These are phyloP conservation scores for Schizosaccharomyces osmophilus DNA, from an alignment of 805 yeast species.

Conservation along the genomic window DNA sequence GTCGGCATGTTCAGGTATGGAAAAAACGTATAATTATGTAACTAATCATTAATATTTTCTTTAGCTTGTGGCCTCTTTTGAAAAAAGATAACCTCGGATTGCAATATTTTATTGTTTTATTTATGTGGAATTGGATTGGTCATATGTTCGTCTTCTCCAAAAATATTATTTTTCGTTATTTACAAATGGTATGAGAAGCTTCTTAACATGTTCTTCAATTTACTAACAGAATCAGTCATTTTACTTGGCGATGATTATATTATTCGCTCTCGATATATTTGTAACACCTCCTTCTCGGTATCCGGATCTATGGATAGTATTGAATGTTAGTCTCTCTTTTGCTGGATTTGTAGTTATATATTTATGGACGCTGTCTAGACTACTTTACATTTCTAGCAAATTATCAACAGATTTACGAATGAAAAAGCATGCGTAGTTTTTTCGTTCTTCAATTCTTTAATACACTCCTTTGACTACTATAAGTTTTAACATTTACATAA, in stretches of 20 bases:
- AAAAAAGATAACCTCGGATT: conserved; percentile 46
- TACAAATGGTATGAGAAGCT: conserved; percentile 18
- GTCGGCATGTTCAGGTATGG: conserved; percentile 37
- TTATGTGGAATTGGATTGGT: conserved; percentile 64
- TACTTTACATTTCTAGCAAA: not conserved
- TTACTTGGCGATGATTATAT: conserved; percentile 13
- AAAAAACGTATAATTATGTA: not conserved
- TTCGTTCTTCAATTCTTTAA: not conserved
- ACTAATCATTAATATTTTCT: not conserved
- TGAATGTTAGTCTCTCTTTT: conserved; percentile 50
- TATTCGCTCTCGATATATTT: conserved; percentile 31
- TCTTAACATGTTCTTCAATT: conserved; percentile 11
- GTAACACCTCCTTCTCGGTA: conserved; percentile 17
- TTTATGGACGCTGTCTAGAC: conserved; percentile 32
- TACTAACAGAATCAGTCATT: not conserved
- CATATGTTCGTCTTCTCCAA: conserved; percentile 22
- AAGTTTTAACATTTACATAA: not conserved
- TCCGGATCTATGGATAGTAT: conserved; percentile 72
- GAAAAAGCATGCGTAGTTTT: not conserved
- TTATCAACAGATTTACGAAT: not conserved
- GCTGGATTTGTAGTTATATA: conserved; percentile 52
- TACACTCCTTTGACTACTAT: not conserved
- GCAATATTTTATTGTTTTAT: conserved; percentile 41
- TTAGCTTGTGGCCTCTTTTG: conserved; percentile 58
- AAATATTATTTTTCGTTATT: conserved; percentile 28